A percentile compares a stretch with the other conserved stretches of the same genome.
Evolutionary conservation across 2,329 filamentous ascomycete genomes (phyloP).

Genomic region (Hawksworthiomyces lignivorus): DNA sequence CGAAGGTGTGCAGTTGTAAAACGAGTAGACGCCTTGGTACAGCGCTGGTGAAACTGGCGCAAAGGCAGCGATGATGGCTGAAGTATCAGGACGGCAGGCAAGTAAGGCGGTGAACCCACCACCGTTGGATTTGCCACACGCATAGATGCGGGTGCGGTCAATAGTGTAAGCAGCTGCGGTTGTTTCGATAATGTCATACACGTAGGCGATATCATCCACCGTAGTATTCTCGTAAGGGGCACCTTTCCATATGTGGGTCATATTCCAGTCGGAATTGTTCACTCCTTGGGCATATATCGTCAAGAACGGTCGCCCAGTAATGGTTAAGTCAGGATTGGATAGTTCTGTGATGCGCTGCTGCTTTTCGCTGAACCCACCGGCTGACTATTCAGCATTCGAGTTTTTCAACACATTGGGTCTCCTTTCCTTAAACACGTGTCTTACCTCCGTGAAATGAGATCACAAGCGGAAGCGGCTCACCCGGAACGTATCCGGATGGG

Average conservation of each 20-base stretch:
- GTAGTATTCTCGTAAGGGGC: conserved; percentile 11
- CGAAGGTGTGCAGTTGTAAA: conserved; percentile 10
- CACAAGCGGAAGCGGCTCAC: conserved; percentile 5
- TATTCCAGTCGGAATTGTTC: conserved; percentile 10
- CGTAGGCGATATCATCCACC: conserved; percentile 10
- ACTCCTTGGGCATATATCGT: conserved; percentile 10
- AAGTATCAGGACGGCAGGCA: conserved; percentile 10
- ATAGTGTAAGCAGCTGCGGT: conserved; percentile 2
- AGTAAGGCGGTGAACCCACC: conserved; percentile 10
- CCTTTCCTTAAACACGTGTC: background rate
- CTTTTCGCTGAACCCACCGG: conserved; percentile 6
- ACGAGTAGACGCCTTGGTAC: conserved; percentile 10
- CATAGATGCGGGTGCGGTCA: conserved; percentile 11
- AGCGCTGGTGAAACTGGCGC: conserved; percentile 10
- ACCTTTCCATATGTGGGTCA: conserved; percentile 10
- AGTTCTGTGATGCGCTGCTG: conserved; percentile 10
- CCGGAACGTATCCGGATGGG: conserved; percentile 1
- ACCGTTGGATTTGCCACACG: conserved; percentile 11
- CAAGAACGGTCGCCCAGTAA: conserved; percentile 8
- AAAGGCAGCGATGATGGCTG: conserved; percentile 10
- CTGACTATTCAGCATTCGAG: background rate
- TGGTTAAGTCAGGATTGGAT: conserved; percentile 6
- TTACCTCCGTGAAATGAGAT: conserved; percentile 10
- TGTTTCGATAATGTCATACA: conserved; percentile 5
- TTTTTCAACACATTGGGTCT: background rate